Percentiles rank a stretch among this genome's conserved stretches.
Conservation (phyloP, 2,329 filamentous ascomycete genomes). For the Aureobasidium sp. region DNA sequence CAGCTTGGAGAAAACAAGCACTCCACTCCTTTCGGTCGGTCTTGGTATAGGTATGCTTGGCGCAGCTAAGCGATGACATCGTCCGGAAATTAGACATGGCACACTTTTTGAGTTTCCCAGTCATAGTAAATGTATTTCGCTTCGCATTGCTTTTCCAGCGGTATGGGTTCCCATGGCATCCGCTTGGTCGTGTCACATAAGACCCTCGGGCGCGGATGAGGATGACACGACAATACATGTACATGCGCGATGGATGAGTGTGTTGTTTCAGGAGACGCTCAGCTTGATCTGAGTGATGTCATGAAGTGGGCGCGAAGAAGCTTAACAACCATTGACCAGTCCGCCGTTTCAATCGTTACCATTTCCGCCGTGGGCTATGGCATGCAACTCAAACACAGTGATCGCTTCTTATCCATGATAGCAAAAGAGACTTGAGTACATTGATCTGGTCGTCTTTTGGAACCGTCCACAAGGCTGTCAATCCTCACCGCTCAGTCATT, state of each 20-base stretch:
- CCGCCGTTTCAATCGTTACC: background rate
- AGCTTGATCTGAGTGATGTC: background rate
- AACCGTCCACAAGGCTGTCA: background rate
- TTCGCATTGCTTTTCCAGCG: background rate
- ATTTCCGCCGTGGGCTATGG: background rate
- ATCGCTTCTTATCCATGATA: background rate
- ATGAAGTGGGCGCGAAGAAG: background rate
- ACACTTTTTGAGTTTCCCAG: background rate
- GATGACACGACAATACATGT: background rate
- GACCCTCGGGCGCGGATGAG: background rate
- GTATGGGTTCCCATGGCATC: background rate
- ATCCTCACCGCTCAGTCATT: background rate
- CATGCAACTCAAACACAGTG: background rate
- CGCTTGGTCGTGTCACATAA: background rate
- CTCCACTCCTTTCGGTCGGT: background rate
- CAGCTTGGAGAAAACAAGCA: background rate
- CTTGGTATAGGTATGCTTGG: conserved; percentile 3
- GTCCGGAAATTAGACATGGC: background rate
- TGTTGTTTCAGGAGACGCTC: background rate
- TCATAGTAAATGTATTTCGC: background rate
- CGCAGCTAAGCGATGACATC: background rate
- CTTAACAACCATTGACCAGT: background rate
- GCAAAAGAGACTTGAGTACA: background rate
- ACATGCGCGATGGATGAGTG: background rate
- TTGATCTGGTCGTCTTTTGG: background rate